Evolutionary conservation across 2,329 filamentous ascomycete species (phyloP).

Genomic region (Colletotrichum limetticola): DNA sequence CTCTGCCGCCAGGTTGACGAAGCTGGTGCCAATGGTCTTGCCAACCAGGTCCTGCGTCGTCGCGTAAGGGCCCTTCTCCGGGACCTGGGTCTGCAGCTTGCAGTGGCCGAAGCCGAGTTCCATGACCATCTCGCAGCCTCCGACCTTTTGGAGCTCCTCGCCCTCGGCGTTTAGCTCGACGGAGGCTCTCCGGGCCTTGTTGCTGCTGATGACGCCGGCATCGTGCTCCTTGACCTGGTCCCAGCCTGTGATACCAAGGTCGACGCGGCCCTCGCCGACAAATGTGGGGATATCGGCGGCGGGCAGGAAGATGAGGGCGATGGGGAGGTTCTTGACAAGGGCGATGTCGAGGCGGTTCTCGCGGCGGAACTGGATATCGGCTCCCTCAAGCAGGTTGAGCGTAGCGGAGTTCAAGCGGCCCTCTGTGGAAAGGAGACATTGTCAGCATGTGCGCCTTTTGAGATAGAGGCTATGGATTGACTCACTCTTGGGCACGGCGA

Average conservation of each 20-base stretch:
- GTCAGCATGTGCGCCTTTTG: constrained; percentile 36
- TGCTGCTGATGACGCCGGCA: constrained; percentile 64
- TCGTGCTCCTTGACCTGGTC: constrained; percentile 95
- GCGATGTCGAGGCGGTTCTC: constrained; percentile 97
- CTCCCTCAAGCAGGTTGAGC: constrained; percentile 90
- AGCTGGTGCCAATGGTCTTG: constrained; percentile 95
- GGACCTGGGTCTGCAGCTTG: constrained; percentile 96
- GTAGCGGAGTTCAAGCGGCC: constrained; percentile 89
- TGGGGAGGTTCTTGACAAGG: constrained; percentile 94
- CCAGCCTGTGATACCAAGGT: constrained; percentile 92
- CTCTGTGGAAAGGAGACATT: constrained; percentile 65
- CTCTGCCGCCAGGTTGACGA: constrained; percentile 82
- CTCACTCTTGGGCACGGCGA: constrained; percentile 98
- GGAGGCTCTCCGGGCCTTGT: constrained; percentile 60
- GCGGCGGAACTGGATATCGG: constrained; percentile 95
- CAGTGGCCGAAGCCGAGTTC: constrained; percentile 92
- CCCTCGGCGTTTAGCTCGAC: constrained; percentile 56
- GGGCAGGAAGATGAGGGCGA: constrained; percentile 96
- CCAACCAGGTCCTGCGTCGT: constrained; percentile 84
- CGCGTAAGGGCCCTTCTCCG: constrained; percentile 80
- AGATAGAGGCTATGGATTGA: constrained; percentile 40
- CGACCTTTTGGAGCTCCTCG: constrained; percentile 58
- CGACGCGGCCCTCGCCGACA: constrained; percentile 92
- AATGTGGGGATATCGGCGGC: constrained; percentile 98
- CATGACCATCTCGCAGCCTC: constrained; percentile 85